Conservation (phyloP, 192 early-diverging fungal genomes). For the Backusella liffmaniae region DNA sequence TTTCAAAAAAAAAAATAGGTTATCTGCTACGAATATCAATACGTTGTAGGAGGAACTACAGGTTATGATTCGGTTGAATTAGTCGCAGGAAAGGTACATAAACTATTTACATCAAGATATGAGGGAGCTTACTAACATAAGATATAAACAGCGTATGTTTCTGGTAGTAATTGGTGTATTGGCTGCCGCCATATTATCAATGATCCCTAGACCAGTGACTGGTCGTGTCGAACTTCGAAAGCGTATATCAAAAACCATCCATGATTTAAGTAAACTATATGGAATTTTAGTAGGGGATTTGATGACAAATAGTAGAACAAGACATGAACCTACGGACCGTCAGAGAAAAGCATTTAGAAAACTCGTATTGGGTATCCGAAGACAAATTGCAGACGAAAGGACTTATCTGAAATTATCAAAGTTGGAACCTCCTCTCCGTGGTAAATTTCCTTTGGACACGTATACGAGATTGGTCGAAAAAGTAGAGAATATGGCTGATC, state of each 20-base stretch:
- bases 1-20: conserved; percentile 14
- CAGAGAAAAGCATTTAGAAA: conserved; percentile 15
- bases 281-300: conserved; percentile 12
- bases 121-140: not conserved
- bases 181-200: conserved; percentile 31
- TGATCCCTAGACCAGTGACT: conserved; percentile 29
- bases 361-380: conserved; percentile 5
- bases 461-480: conserved; percentile 29
- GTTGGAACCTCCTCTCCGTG: conserved; percentile 39
- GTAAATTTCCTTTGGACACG: conserved; percentile 33
- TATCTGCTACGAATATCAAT: conserved; percentile 24
- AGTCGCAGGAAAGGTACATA: conserved; percentile 31
- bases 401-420: conserved; percentile 25
- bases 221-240: conserved; percentile 40
- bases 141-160: conserved; percentile 20
- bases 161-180: conserved; percentile 32
- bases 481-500: conserved; percentile 37
- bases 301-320: not conserved
- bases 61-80: conserved; percentile 16
- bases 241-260: conserved; percentile 32
- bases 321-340: not conserved
- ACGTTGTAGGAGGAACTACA: not conserved
- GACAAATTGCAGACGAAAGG: conserved; percentile 35
- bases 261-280: conserved; percentile 35
- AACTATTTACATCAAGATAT: not conserved